Evolutionary conservation across 129 eudicot species (phyloP).

Genomic region (Artemisia tridentata): DNA sequence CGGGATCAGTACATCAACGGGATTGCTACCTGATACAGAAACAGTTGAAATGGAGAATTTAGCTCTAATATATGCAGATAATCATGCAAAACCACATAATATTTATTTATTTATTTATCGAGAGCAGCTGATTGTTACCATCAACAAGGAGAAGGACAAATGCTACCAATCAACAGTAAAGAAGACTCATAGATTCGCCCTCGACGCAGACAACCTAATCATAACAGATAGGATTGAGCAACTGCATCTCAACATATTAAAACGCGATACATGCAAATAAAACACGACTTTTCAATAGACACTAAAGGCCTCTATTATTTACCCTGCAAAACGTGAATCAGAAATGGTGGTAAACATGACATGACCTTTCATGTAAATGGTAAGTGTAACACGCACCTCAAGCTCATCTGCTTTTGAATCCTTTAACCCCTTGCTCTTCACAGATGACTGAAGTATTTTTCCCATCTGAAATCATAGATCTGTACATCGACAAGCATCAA

Average conservation of each 20-base stretch:
- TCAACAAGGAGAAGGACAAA: constrained; percentile 92
- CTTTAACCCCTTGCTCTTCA: constrained; percentile 25
- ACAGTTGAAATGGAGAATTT: background rate
- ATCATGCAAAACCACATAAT: constrained; percentile 5
- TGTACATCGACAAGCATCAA: no score
- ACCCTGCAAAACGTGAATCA: no score
- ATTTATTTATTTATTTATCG: constrained; percentile 9
- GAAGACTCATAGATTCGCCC: no score
- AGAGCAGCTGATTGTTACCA: constrained; percentile 44
- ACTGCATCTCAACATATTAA: no score
- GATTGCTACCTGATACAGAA: constrained; percentile 81
- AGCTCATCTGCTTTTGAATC: constrained; percentile 35
- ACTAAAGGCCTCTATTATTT: no score
- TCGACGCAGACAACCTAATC: no score
- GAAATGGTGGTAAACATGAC: no score
- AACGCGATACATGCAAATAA: no score
- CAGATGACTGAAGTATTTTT: constrained; percentile 38
- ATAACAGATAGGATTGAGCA: no score
- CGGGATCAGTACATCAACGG: constrained; percentile 90
- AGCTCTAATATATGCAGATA: background rate
- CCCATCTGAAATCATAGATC: constrained; percentile 44
- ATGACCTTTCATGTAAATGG: constrained; percentile 2
- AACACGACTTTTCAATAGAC: no score
- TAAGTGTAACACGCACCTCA: constrained; percentile 44
- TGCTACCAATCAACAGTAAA: constrained; percentile 86